These are phyloP conservation scores for Colletotrichum tofieldiae DNA, from an alignment of 2,329 filamentous ascomycete species.

Conservation along the genomic window DNA sequence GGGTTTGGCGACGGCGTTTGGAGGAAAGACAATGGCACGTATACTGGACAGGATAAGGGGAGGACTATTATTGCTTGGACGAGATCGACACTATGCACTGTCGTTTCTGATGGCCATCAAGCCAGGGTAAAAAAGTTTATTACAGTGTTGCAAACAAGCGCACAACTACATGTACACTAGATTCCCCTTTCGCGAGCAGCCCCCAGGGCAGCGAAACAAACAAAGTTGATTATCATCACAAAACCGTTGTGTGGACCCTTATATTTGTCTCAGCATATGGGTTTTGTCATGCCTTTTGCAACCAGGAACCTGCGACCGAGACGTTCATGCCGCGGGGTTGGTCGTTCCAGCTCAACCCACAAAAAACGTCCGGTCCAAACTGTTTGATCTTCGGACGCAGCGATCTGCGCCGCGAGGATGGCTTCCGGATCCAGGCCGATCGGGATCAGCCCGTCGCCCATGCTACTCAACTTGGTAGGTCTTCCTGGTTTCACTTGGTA, in stretches of 20 bases:
- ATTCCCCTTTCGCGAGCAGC: slow-evolving; percentile 25
- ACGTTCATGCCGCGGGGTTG: slow-evolving; percentile 14
- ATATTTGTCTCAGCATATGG: slow-evolving; percentile 10
- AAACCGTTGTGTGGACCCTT: background rate
- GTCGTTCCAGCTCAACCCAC: slow-evolving; percentile 4
- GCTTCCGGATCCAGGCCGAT: slow-evolving; percentile 17
- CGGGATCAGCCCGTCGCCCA: slow-evolving; percentile 17
- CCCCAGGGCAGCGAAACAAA: slow-evolving; percentile 28
- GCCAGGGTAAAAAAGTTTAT: slow-evolving; percentile 31
- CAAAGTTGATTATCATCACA: slow-evolving; percentile 18
- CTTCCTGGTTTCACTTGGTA: background rate
- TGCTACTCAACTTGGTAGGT: background rate
- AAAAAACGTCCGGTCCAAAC: background rate
- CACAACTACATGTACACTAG: slow-evolving; percentile 34
- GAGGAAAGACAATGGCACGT: slow-evolving; percentile 23
- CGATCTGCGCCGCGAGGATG: slow-evolving; percentile 13
- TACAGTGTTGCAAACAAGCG: slow-evolving; percentile 12
- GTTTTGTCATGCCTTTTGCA: background rate
- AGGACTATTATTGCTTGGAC: background rate
- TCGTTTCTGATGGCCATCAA: slow-evolving; percentile 22
- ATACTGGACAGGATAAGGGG: background rate
- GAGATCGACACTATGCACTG: slow-evolving; percentile 14
- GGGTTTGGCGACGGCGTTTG: slow-evolving; percentile 38
- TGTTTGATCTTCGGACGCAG: slow-evolving; percentile 33
- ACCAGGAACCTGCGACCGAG: slow-evolving; percentile 14